Evolutionary conservation across 2,329 filamentous ascomycete species (phyloP).

Genomic region (Cercospora canescens): DNA sequence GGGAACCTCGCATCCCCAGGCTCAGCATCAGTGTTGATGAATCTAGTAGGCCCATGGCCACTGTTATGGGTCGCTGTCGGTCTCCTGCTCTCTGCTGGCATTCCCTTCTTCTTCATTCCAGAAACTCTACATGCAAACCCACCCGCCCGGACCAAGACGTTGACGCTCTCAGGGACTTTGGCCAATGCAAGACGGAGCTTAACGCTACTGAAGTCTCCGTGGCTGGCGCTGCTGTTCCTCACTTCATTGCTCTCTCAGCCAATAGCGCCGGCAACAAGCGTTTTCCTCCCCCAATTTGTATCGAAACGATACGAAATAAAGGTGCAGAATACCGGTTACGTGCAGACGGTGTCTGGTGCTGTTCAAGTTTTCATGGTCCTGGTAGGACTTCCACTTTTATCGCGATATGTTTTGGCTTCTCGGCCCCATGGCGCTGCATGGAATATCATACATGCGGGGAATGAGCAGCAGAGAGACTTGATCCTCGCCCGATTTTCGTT

Average conservation of each 20-base stretch:
- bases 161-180: background rate
- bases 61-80: background rate
- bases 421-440: background rate
- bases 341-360: background rate
- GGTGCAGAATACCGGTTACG: background rate
- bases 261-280: background rate
- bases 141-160: background rate
- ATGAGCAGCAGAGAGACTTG: background rate
- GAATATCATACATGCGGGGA: background rate
- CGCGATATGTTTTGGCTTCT: background rate
- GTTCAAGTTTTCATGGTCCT: background rate
- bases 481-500: background rate
- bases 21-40: background rate
- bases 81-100: background rate
- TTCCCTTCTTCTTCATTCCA: background rate
- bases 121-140: background rate
- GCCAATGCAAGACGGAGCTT: background rate
- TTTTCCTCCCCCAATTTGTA: background rate
- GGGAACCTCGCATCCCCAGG: background rate
- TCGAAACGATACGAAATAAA: background rate
- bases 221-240: background rate
- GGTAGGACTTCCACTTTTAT: background rate
- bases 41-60: background rate
- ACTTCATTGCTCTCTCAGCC: background rate
- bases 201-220: background rate